Evolutionary conservation across 1,284 basidiomycete genomes (phyloP), one percentile per base, ranked within the genome.

Genomic region (Stereum hirsutum): DNA sequence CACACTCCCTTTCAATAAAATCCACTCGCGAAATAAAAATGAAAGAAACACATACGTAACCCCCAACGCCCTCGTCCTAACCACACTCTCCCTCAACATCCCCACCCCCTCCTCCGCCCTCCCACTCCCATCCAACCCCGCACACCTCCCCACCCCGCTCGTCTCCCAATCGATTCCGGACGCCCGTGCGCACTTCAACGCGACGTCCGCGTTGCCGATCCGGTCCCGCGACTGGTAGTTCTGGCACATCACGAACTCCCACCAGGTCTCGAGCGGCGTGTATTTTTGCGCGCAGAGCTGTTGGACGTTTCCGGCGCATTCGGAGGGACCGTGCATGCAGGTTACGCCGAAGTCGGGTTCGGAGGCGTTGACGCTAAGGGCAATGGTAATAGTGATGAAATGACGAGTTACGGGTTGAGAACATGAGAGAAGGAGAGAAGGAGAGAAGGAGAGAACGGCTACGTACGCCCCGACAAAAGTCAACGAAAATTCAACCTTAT

Each of bases 231-330:
- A 84, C 51, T 77, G 68, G 54, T 70, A 81, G 59, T 92, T 89
- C 59, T 85, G 77, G 62, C 89, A 92, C 49, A 75, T 75, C 47
- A 81, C 61, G 57, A 83, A 82, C 49, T 73, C 62, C 84, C 88
- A 87, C 83, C 87, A 83, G 23, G 64, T 62, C n/a, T 61, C 49
- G 24, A 60, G 55, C 17, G 65, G 59, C 10, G 75, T 66, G 52
- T 85, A 69, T 57, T 77, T 76, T 46, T 68, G 65, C 11, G 79
- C 78, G 57, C 90, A 94, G 20, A 94, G 70, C 57, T 93, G 80
- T 50, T 93, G 84, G 14, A 89, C 75, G 63, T 93, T 89, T 41
- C 88, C 90, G n/a, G 78, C 79, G 54, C 89, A 92, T 63, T 94
- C 90, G 37, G 72, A 61, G 14, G 66, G 63, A 17, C 89, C 89